phyloP scores from a whole-genome alignment of 768 basidiomycete species.

The Russula vinacea region DNA sequence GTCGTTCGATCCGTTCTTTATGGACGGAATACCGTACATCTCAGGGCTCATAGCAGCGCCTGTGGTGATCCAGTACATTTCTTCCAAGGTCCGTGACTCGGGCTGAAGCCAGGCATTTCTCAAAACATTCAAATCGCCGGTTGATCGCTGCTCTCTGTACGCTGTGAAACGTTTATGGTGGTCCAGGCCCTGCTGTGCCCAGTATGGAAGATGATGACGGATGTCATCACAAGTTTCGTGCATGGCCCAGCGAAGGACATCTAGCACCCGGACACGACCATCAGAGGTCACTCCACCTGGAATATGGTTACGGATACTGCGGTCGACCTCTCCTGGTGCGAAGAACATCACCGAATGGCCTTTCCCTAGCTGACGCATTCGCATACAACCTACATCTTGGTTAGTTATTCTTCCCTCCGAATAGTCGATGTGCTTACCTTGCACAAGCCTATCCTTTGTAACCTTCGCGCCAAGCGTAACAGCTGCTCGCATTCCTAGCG shows the following conservation, averaged over 20 bases:
- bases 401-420: neutral
- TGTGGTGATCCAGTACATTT: conserved; percentile 14
- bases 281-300: neutral
- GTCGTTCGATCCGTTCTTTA: conserved; percentile 16
- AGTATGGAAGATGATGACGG: conserved; percentile 17
- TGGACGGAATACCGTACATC: neutral
- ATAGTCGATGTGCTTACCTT: conserved; percentile 38
- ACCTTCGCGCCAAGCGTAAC: conserved; percentile 51
- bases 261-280: conserved; percentile 7
- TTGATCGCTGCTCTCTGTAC: neutral
- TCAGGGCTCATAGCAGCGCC: neutral
- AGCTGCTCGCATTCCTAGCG: conserved; percentile 42
- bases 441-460: conserved; percentile 50
- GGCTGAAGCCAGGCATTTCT: conserved; percentile 10
- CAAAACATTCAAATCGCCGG: neutral
- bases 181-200: conserved; percentile 22
- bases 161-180: conserved; percentile 12
- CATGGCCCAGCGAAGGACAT: conserved; percentile 27
- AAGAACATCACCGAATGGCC: conserved; percentile 27
- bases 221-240: conserved; percentile 27
- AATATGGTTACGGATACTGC: conserved; percentile 11
- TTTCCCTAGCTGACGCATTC: conserved; percentile 27
- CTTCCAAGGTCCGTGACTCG: conserved; percentile 22
- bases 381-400: conserved; percentile 21
- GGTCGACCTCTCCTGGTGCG: conserved; percentile 22